phyloP scores from a whole-genome alignment of 768 basidiomycete species.

The Sporobolomyces phaffii region DNA sequence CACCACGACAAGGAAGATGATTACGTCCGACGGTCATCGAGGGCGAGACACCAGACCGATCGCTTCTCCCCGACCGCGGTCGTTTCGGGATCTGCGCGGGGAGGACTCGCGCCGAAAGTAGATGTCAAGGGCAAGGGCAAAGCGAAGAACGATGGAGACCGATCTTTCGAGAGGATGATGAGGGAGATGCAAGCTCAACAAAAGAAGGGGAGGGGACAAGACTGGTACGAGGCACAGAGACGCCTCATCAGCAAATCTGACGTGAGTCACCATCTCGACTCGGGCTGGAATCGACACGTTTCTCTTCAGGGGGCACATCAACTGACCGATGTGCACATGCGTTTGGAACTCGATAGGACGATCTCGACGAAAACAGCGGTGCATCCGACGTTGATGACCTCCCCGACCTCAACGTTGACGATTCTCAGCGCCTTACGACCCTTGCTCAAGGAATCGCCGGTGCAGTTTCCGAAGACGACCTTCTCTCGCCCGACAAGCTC shows the following conservation, averaged over 20 bases:
- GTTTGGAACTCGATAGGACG: not conserved
- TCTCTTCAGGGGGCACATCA: too few relatives aligned
- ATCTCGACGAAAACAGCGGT: not conserved
- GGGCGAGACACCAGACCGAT: not conserved
- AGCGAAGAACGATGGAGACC: not conserved
- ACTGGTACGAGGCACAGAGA: not conserved
- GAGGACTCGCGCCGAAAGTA: too few relatives aligned
- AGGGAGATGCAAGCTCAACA: not conserved
- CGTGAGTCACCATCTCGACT: not conserved
- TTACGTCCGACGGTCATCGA: not conserved
- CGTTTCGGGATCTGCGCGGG: not conserved
- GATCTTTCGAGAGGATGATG: constrained; percentile 4
- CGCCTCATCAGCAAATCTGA: not conserved
- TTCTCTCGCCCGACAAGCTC: constrained; percentile 9
- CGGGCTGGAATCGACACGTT: too few relatives aligned
- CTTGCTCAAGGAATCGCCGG: constrained; percentile 11
- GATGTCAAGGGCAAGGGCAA: not conserved
- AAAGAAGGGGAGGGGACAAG: not conserved
- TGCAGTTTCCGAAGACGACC: constrained; percentile 17
- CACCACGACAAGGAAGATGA: not conserved
- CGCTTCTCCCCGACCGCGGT: constrained; percentile 2
- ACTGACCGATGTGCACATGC: too few relatives aligned
- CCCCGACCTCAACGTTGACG: not conserved
- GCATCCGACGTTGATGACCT: constrained; percentile 4
- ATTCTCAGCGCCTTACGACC: not conserved